These are phyloP conservation scores for Diaporthe capsici DNA, from an alignment of 2,329 filamentous ascomycete genomes.

Conservation along the genomic window DNA sequence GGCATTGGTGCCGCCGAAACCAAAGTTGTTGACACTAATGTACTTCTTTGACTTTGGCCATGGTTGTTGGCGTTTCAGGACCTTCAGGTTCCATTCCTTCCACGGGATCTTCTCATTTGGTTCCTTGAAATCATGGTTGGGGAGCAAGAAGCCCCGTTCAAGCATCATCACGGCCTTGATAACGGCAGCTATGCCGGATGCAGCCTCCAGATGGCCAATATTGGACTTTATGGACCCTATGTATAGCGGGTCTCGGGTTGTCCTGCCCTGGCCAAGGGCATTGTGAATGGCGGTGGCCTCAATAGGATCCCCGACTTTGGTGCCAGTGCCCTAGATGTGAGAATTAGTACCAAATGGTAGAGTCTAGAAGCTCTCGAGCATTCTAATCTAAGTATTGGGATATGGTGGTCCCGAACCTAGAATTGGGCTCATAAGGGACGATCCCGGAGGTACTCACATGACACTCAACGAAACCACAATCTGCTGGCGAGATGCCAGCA, in stretches of 20 bases:
- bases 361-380: too few relatives aligned
- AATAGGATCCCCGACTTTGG: constrained; percentile 60
- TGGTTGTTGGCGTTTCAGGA: constrained; percentile 58
- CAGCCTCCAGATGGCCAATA: constrained; percentile 65
- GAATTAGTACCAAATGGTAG: neutral
- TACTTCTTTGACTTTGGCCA: constrained; percentile 65
- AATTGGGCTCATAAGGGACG: neutral
- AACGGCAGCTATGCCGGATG: constrained; percentile 63
- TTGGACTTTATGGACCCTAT: constrained; percentile 57
- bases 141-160: constrained; percentile 63
- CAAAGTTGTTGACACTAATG: constrained; percentile 65
- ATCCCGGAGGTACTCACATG: neutral
- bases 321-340: constrained; percentile 62
- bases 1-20: constrained; percentile 62
- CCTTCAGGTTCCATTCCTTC: constrained; percentile 64
- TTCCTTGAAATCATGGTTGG: constrained; percentile 64
- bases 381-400: neutral
- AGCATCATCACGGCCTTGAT: constrained; percentile 68
- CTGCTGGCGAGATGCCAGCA: constrained; percentile 55
- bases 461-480: constrained; percentile 57
- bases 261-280: constrained; percentile 50
- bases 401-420: too few relatives aligned
- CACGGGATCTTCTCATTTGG: constrained; percentile 64
- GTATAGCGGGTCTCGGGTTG: constrained; percentile 47
- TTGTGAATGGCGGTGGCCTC: constrained; percentile 59